phyloP scores from a whole-genome alignment of 129 eudicot genomes.

The Flaveria brownii region DNA sequence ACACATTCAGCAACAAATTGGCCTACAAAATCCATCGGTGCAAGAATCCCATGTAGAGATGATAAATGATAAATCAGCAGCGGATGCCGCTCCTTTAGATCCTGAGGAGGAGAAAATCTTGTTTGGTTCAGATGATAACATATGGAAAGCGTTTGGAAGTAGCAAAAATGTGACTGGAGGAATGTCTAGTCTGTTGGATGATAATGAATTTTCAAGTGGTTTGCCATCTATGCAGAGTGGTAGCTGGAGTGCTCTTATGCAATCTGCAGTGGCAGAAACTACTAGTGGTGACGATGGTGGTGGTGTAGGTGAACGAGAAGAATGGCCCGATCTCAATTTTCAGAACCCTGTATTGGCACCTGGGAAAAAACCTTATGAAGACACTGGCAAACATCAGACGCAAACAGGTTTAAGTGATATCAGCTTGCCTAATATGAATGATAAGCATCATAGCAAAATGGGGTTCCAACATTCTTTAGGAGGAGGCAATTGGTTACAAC shows the following conservation, averaged over 20 bases:
- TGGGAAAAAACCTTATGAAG: constrained; percentile 38
- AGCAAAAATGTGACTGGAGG: constrained; percentile 42
- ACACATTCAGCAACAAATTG: constrained; percentile 42
- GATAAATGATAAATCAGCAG: constrained; percentile 38
- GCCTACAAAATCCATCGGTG: constrained; percentile 38
- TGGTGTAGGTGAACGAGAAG: constrained; percentile 50
- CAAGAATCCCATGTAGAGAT: constrained; percentile 39
- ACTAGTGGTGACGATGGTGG: constrained; percentile 45
- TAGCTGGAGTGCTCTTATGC: constrained; percentile 99
- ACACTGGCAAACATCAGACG: constrained; percentile 37
- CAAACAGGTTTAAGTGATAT: constrained; percentile 37
- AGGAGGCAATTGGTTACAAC: constrained; percentile 55
- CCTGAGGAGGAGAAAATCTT: constrained; percentile 86
- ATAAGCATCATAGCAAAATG: constrained; percentile 36
- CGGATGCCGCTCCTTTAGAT: constrained; percentile 57
- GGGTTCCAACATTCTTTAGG: constrained; percentile 45
- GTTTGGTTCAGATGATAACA: constrained; percentile 84
- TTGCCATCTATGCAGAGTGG: constrained; percentile 84
- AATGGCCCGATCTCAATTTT: constrained; percentile 52
- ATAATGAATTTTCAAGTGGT: constrained; percentile 45
- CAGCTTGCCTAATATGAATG: constrained; percentile 28
- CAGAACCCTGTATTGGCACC: constrained; percentile 44
- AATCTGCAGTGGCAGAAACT: constrained; percentile 95
- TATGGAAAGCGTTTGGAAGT: constrained; percentile 83
- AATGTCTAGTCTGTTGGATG: constrained; percentile 46